Evolutionary conservation across 352 stramenopile genomes (phyloP), one percentile per base, ranked within the genome.

Genomic region (Phytophthora quininea): DNA sequence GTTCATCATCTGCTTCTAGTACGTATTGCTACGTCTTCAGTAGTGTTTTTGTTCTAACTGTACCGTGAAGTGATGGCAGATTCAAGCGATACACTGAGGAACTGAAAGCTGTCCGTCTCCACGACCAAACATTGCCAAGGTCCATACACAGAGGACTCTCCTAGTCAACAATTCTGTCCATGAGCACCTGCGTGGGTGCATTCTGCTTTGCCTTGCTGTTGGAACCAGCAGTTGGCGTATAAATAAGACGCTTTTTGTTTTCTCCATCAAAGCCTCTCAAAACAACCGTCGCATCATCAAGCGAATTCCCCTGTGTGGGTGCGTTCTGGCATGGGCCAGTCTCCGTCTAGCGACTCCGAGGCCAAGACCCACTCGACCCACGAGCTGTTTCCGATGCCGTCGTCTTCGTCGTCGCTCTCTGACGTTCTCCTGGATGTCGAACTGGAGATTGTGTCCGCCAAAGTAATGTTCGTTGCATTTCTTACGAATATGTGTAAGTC

Each of bases 1-100:
- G 33, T 31, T 86, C 31, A 38, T 79, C 4, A 86, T 92, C 19
- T 82, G 69, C 63, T 82, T 80, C 53, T 89, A 76, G 75, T 89
- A 78, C 24, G 82, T 24, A 29, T 30, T 24, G 15, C 43, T n/a
- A 29, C 19, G 15, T 19, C 6, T n/a, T 47, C 19, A 14, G 9
- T 47, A 6, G 15, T 24, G 9, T 47, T n/a, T 6, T 47, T 24
- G 19, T 24, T 24, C 19, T 24, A 24, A 24, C 19, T 14, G 40
- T 47, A 8, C 8, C 3, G 14, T 38, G 1, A 49, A 90, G 81
- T 59, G 71, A 87, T 24, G 81, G 81, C 30, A 76, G 76, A 47
- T 86, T 84, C 58, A 90, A 90, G 60, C 72, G 81, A 27, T 80
- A 67, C 38, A 63, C 69, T 9, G 49, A 46, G 62, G 71, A 24